Base-by-base conservation (phyloP, 2,329 filamentous ascomycete species). In the Colletotrichum tanaceti region DNA sequence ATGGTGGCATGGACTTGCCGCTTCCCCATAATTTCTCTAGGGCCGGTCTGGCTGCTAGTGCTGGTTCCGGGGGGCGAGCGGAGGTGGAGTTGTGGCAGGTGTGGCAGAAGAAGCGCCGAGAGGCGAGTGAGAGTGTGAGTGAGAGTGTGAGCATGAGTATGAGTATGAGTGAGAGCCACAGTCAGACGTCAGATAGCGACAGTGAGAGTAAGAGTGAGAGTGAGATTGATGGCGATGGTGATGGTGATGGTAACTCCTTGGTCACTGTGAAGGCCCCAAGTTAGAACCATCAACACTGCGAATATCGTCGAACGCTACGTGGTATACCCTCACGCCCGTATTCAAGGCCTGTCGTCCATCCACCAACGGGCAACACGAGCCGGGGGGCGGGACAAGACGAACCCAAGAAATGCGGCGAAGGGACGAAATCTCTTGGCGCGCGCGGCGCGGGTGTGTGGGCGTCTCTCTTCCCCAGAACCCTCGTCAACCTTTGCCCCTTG, bases 381-480 rank as follows among this genome's bases (percentile, higher is more conserved):
- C 64, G 50, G 39, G 35, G 47, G 24, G 9, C 41, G 58, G 39
- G 53, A 68, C 65, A 53, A 67, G 63, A 69, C 43, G 50, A 58
- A 65, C 65, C 32, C 63, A 57, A 67, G 66, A 57, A 39, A 61
- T 67, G 66, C 63, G 63, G 62, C 62, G 58, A 63, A 63, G 7
- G 46, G 47, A 61, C 49, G 14, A 13, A 53, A 61, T 46, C 62
- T 58, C 58, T 65, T 58, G 63, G n/a, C n/a, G n/a, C n/a, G 62
- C 66, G 50, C 55, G 52, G 41, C 44, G 43, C 63, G 14, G 63
- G 60, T 47, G 65, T 54, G 61, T 64, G 52, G 35, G 47, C 58
- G 58, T n/a, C n/a, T 52, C 22, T 46, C 44, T 66, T 54, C 49
- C 58, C 57, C 63, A 65, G 57, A 47, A 41, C 53, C 20, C 47